Percentiles rank a stretch among this genome's conserved stretches.
Evolutionary conservation across 1,284 basidiomycete genomes (phyloP).

Genomic region (Ceratobasidium sp.): DNA sequence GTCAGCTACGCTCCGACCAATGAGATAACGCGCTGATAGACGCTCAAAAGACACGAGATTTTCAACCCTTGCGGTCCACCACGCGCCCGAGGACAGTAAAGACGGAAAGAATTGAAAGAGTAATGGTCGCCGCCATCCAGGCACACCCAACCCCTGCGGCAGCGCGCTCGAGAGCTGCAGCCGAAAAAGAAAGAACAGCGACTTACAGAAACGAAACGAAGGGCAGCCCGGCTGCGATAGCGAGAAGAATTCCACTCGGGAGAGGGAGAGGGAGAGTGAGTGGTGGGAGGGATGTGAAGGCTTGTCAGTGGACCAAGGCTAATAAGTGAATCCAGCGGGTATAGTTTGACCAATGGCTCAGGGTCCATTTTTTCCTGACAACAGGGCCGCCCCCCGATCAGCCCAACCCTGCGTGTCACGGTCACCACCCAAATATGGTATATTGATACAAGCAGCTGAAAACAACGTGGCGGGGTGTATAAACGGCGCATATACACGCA

Average conservation of each 20-base stretch:
- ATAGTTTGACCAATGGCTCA: conserved; percentile 36
- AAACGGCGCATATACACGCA: background rate
- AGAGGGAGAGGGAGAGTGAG: conserved; percentile 18
- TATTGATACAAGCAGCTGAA: conserved; percentile 6
- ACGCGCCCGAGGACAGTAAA: background rate
- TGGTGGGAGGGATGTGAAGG: conserved; percentile 27
- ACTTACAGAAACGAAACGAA: conserved; percentile 42
- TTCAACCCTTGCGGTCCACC: conserved; percentile 36
- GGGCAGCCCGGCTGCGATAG: conserved; percentile 36
- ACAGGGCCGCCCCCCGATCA: conserved; percentile 31
- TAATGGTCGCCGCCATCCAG: conserved; percentile 10
- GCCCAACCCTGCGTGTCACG: conserved; percentile 12
- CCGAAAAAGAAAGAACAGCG: background rate
- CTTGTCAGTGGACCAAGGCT: conserved; percentile 2
- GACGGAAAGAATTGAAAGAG: conserved; percentile 1
- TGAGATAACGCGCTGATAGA: conserved; percentile 31
- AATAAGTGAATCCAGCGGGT: conserved; percentile 25
- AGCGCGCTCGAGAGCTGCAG: background rate
- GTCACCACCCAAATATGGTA: conserved; percentile 26
- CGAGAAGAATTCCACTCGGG: conserved; percentile 6
- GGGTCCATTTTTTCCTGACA: conserved; percentile 39
- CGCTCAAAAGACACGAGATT: conserved; percentile 13
- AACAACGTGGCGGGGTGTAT: background rate
- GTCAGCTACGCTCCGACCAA: conserved; percentile 26
- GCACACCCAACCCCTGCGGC: background rate